Evolutionary conservation across 2,329 filamentous ascomycete species (phyloP), one percentile per base, ranked within the genome.

Genomic region (Aspergillus oerlinghausenensis): DNA sequence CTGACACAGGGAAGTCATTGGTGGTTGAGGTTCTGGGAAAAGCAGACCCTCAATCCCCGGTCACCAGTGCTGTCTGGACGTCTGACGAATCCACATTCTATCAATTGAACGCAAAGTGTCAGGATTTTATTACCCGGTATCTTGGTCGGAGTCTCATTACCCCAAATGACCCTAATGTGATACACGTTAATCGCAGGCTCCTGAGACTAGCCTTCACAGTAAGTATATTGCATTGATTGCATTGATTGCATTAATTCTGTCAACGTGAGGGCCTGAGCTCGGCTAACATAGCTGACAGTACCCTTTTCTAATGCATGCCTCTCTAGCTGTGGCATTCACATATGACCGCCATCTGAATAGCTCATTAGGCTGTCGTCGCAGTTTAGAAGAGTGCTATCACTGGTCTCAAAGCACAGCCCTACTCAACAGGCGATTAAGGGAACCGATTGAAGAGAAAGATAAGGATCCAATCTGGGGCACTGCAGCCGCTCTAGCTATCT

Each of bases 401-500:
- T 73, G 71, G 67, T 75, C 72, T 14, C 74, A 73, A 55, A 73
- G 73, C 61, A 78, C 74, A 35, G 55, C 57, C 3, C 73, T 80
- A 2, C 66, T 81, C 23, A 77, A 76, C 52, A 67, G 60, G 11
- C 67, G 70, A 25, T 43, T 81, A 10, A 63, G 54, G 3, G 56
- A 72, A 8, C 70, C 73, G 0, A 72, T 79, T 48, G 47, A 63
- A 21, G 45, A 63, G 0, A 49, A 62, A 28, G 75, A 77, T 19
- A 77, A 70, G 45, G 79, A 81, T 58, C 63, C 78, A 11, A 73
- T 81, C 3, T 81, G 79, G 79, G 76, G 69, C 2, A 78, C 77
- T 5, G 78, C 78, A 0, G 75, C 78, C 23, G 72, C 75, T 7
- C 60, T 81, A 0, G 73, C 70, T 1, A 63, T 80, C 2, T 49